Evolutionary conservation across 2,329 filamentous ascomycete species (phyloP), one percentile per base, ranked within the genome.

Genomic region (Talaromyces sp.): DNA sequence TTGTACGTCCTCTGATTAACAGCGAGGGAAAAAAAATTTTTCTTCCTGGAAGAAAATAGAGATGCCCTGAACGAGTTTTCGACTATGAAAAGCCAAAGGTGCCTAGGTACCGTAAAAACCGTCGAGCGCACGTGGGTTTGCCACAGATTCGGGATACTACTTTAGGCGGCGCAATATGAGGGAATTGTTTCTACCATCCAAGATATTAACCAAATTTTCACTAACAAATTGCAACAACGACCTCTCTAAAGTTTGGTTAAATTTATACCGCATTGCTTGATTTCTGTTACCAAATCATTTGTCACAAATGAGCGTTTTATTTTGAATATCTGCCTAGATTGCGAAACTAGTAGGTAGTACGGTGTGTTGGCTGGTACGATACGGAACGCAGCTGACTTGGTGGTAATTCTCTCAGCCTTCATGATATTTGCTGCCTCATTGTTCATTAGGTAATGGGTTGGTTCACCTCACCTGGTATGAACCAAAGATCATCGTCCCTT

Each of bases 121-220:
- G 11, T 22, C 10, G 11, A 39, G 19, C 10, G 19, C 52, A 56
- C 52, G 33, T 25, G 52, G 52, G n/a, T 37, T 37, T 37, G 52
- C 31, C 31, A 54, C 47, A 6, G 27, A 54, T 3, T 54, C 9
- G 17, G 31, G 4, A 31, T 13, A 11, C 35, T 54, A 35, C 31
- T 56, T 56, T 25, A 1, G 4, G 31, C 19, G 52, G n/a, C 33
- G 52, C 27, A 47, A 2, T 49, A 50, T 61, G 59, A 50, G 59
- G 59, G 43, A 61, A 61, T 61, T 61, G 47, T 61, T 50, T 61
- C 31, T 37, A 39, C 59, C 59, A 61, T 13, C 45, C 59, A 47
- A 49, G 33, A 59, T 59, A 22, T 37, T 37, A 47, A 61, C 43
- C 56, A 33, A 22, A 43, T 43, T 33, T 37, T 35, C 25, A 31